Evolutionary conservation across 176 grass and related monocot genomes (phyloP).

Genomic region (Raddia distichophylla): DNA sequence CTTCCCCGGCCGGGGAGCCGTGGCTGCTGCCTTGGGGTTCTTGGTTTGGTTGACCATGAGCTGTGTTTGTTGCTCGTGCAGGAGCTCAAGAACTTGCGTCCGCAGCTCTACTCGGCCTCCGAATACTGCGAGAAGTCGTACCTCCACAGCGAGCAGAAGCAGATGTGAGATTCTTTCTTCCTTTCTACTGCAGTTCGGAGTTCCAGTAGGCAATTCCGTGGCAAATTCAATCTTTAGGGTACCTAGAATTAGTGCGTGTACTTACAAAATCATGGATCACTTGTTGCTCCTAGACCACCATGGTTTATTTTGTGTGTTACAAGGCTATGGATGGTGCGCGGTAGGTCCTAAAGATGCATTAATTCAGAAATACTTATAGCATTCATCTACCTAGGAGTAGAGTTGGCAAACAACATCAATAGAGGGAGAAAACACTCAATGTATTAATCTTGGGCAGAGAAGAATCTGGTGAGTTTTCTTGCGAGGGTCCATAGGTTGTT

Average conservation of each 20-base stretch:
- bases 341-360: constrained; percentile 25
- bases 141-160: constrained; percentile 87
- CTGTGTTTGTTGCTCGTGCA: constrained; percentile 40
- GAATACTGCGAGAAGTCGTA: constrained; percentile 99
- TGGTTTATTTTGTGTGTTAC: not conserved
- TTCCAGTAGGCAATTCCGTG: not conserved
- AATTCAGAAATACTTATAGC: not conserved
- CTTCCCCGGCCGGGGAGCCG: constrained; percentile 15
- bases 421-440: not conserved
- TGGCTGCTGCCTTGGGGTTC: not conserved
- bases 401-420: not conserved
- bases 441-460: not conserved
- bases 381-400: not conserved
- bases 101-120: constrained; percentile 89
- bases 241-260: not conserved
- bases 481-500: not conserved
- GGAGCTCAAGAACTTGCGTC: constrained; percentile 98
- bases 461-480: not conserved
- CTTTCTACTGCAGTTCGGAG: constrained; percentile 20
- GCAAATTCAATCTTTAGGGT: not conserved
- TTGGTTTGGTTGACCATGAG: constrained; percentile 22
- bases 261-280: not conserved
- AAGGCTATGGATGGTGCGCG: not conserved
- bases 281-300: not conserved
- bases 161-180: constrained; percentile 54